phyloP scores from a whole-genome alignment of 148 eudicot species.

The Chenopodium berlandieri region DNA sequence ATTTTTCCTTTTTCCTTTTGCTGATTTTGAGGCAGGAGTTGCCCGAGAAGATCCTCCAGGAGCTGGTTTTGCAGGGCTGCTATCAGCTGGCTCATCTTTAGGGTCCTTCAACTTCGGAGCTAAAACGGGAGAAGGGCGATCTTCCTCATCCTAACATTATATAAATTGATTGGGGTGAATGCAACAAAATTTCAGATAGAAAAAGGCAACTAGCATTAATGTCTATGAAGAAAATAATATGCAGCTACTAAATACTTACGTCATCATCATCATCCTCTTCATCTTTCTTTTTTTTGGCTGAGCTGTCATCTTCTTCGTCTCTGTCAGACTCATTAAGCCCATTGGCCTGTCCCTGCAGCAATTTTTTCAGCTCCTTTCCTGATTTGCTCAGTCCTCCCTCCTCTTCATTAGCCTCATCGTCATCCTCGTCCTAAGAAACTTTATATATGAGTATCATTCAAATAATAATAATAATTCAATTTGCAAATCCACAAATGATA shows the following conservation, averaged over 20 bases:
- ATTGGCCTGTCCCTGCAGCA: constrained; percentile 76
- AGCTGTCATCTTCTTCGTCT: constrained; percentile 29
- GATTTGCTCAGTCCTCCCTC: constrained; percentile 96
- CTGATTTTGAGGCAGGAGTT: constrained; percentile 72
- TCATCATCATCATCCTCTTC: constrained; percentile 89
- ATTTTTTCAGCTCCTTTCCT: constrained; percentile 91
- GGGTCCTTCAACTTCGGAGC: constrained; percentile 77
- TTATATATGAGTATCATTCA: neutral
- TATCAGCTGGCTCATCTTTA: constrained; percentile 84
- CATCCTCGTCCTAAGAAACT: constrained; percentile 66
- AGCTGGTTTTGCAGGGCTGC: constrained; percentile 62
- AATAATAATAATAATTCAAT: neutral
- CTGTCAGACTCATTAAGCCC: constrained; percentile 85
- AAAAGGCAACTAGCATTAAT: neutral
- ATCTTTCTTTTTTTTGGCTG: constrained; percentile 36
- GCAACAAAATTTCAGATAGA: neutral
- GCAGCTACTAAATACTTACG: constrained; percentile 40
- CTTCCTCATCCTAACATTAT: constrained; percentile 59
- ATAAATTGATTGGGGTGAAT: neutral
- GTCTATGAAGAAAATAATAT: constrained; percentile 8
- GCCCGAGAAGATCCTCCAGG: constrained; percentile 56
- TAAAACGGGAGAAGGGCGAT: constrained; percentile 66
- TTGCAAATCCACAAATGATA: neutral
- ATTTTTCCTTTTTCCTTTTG: constrained; percentile 88
- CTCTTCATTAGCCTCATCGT: constrained; percentile 65